Evolutionary conservation across 495 filamentous ascomycete species (phyloP), one percentile per base, ranked within the genome.

Genomic region (Podospora australis): DNA sequence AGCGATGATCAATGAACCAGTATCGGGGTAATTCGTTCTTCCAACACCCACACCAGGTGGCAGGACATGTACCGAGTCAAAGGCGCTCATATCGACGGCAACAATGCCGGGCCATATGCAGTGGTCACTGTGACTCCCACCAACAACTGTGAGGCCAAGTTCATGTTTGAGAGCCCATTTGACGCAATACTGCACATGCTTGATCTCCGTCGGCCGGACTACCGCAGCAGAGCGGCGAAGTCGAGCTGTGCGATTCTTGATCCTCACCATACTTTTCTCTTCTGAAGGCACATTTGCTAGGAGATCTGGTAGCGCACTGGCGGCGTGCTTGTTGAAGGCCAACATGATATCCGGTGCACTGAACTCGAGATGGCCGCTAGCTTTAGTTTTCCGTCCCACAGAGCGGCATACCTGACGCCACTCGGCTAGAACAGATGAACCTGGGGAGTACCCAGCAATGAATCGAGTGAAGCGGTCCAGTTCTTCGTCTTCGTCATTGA

Each of bases 51-150:
- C 58, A 23, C 39, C 60, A 3, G 62, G 48, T 26, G 52, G 38
- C 52, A 73, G 41, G 60, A 80, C 64, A 53, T 73, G 60, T 52
- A 80, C 60, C 58, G 73, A 53, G 52, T 78, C 57, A 67, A 82
- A 83, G 21, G 70, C 67, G 32, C 66, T 43, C 78, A 84, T 82
- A 49, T 82, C 78, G 24, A 84, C 58, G 19, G 76, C 56, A 43
- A 81, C 72, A 32, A 80, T 71, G 49, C 71, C 67, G 38, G 75
- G 63, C 70, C 64, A 64, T 43, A 79, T 52, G 62, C 79, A 81
- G 50, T 82, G 75, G 44, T 71, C 78, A 54, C 78, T 78, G 57
- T 84, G 79, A 48, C 80, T 69, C 21, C 79, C 81, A 23, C 78
- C 77, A 41, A 82, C 19, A 40, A 82, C 65, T 9, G 73, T 77